phyloP scores from a whole-genome alignment of 2,329 filamentous ascomycete species.

The Talaromyces sp. region DNA sequence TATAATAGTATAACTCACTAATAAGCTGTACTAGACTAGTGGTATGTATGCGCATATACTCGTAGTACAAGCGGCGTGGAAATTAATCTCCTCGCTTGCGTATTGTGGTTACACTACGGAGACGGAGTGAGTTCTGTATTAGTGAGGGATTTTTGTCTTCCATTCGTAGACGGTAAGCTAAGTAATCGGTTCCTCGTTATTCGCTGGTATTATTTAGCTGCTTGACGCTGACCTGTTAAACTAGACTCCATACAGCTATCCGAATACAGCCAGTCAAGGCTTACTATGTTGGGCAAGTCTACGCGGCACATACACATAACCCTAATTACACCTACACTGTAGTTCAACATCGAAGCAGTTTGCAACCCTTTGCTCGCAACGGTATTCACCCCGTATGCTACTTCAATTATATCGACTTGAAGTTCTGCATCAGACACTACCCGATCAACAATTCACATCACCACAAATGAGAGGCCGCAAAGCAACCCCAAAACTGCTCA shows the following conservation, averaged over 20 bases:
- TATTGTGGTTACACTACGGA: not conserved
- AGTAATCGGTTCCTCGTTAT: not conserved
- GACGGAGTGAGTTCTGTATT: not conserved
- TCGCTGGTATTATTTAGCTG: not conserved
- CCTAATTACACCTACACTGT: not conserved
- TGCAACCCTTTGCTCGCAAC: not conserved
- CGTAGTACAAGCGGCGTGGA: not conserved
- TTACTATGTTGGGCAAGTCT: conserved; percentile 13
- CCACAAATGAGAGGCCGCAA: not conserved
- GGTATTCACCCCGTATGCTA: not conserved
- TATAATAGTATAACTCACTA: not conserved
- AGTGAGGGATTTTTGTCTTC: conserved; percentile 11
- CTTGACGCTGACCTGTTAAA: not conserved
- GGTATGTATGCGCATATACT: not conserved
- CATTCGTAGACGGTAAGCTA: not conserved
- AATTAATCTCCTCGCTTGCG: conserved; percentile 3
- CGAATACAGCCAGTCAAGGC: not conserved
- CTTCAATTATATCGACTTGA: not conserved
- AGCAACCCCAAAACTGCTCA: not conserved
- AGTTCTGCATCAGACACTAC: not conserved
- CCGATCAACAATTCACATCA: not conserved
- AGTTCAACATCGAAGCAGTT: not conserved
- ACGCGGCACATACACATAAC: not conserved
- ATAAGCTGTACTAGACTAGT: not conserved
- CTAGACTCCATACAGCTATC: not conserved